Evolutionary conservation across 192 early-diverging fungal species (phyloP).

Genomic region (Haplosporangium gracile): DNA sequence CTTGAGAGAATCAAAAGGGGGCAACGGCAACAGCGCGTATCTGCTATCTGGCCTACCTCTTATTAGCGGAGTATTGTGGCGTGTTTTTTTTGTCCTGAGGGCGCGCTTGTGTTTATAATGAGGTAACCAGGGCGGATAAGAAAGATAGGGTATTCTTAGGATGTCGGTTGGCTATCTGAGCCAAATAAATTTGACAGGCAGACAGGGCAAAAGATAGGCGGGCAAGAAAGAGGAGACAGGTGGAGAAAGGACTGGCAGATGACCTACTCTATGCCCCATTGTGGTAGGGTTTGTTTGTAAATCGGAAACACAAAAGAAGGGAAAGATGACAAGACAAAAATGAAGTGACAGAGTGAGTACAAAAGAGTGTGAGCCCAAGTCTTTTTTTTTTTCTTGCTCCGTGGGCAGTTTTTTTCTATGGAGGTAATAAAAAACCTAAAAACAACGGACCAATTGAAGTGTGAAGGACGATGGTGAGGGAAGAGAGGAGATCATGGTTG

Average conservation of each 20-base stretch:
- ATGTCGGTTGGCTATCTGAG: not conserved
- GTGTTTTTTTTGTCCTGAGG: not conserved
- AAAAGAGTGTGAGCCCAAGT: conserved; percentile 4
- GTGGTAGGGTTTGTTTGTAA: not conserved
- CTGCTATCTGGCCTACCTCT: not conserved
- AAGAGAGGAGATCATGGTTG: not conserved
- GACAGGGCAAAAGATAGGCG: not conserved
- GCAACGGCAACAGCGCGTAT: not conserved
- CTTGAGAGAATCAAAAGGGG: not conserved
- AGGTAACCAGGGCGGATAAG: not conserved
- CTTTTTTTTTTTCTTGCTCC: conserved; percentile 15
- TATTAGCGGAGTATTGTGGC: not conserved
- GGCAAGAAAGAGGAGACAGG: not conserved
- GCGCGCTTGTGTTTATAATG: not conserved
- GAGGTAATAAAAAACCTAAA: not conserved
- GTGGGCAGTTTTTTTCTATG: conserved; percentile 13
- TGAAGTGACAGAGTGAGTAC: not conserved
- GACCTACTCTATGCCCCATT: not conserved
- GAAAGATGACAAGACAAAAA: not conserved
- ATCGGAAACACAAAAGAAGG: not conserved
- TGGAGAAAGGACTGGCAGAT: not conserved
- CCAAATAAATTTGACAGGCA: not conserved
- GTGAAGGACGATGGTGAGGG: not conserved
- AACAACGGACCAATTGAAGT: not conserved
- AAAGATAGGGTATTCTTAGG: not conserved